Percentiles rank a stretch among this genome's conserved stretches.
Evolutionary conservation across 805 yeast species (phyloP).

Genomic region (Hanseniaspora guilliermondii): DNA sequence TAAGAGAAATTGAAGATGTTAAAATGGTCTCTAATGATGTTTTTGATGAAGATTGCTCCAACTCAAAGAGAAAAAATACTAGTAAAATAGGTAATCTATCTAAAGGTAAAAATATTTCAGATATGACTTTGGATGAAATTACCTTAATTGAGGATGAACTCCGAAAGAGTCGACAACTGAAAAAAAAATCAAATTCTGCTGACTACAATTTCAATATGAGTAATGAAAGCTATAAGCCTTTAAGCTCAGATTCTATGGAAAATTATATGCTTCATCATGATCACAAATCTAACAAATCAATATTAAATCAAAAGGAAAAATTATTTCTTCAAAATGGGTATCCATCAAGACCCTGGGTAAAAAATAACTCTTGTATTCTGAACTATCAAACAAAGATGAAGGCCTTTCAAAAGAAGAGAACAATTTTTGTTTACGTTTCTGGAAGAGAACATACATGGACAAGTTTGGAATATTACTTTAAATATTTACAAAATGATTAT

Average conservation of each 20-base stretch:
- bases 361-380: conserved; percentile 8
- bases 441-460: conserved; percentile 68
- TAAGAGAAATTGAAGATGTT: conserved; percentile 27
- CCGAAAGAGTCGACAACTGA: conserved; percentile 21
- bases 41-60: not conserved
- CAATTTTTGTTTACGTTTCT: conserved; percentile 46
- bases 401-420: conserved; percentile 24
- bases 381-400: not conserved
- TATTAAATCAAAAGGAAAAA: conserved; percentile 15
- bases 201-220: conserved; percentile 25
- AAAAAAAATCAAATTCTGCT: conserved; percentile 18
- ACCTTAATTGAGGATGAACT: conserved; percentile 23
- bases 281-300: not conserved
- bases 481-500: conserved; percentile 44
- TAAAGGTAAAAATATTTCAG: conserved; percentile 24
- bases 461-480: conserved; percentile 55
- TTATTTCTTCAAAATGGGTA: conserved; percentile 22
- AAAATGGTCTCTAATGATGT: not conserved
- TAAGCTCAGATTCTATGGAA: not conserved
- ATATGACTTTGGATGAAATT: conserved; percentile 26
- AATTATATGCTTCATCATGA: not conserved
- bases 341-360: conserved; percentile 25
- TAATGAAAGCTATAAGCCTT: conserved; percentile 15
- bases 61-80: conserved; percentile 11
- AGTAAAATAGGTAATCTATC: conserved; percentile 1